A percentile compares a stretch with the other conserved stretches of the same genome.
phyloP scores from a whole-genome alignment of 2,329 filamentous ascomycete species.

The Fusarium sp. region DNA sequence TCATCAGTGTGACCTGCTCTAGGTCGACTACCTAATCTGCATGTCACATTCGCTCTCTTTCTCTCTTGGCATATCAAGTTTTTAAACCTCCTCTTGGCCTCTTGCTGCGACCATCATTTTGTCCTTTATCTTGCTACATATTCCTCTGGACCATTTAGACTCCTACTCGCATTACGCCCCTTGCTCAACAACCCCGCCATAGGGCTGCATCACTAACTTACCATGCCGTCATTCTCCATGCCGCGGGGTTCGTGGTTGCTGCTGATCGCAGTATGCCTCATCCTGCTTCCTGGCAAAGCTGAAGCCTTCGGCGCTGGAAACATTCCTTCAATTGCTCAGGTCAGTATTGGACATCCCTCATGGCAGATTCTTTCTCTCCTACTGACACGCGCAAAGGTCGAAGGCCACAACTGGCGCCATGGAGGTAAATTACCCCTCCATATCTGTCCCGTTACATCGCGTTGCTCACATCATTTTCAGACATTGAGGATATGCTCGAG shows the following conservation, averaged over 20 bases:
- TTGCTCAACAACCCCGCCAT: constrained; percentile 30
- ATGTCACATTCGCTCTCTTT: constrained; percentile 12
- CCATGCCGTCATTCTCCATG: constrained; percentile 59
- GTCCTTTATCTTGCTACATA: neutral
- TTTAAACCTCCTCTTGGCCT: constrained; percentile 12
- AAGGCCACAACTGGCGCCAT: constrained; percentile 76
- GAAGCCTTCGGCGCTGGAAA: constrained; percentile 76
- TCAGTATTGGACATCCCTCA: constrained; percentile 25
- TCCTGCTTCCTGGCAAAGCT: constrained; percentile 65
- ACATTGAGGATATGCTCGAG: constrained; percentile 85
- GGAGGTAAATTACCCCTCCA: constrained; percentile 57
- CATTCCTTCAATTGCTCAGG: constrained; percentile 70
- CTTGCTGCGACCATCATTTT: neutral
- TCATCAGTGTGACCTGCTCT: constrained; percentile 41
- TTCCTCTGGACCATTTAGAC: neutral
- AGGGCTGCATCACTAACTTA: constrained; percentile 39
- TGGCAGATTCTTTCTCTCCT: neutral
- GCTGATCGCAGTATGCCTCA: constrained; percentile 58
- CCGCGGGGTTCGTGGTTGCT: constrained; percentile 63
- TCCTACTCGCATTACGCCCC: constrained; percentile 1
- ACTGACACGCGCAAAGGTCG: constrained; percentile 56
- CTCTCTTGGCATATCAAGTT: constrained; percentile 14
- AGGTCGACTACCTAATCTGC: constrained; percentile 8
- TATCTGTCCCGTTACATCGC: neutral
- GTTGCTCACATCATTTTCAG: constrained; percentile 48